These are phyloP conservation scores for Paracoccidioides lutzii DNA, from an alignment of 2,329 filamentous ascomycete species.

Conservation along the genomic window DNA sequence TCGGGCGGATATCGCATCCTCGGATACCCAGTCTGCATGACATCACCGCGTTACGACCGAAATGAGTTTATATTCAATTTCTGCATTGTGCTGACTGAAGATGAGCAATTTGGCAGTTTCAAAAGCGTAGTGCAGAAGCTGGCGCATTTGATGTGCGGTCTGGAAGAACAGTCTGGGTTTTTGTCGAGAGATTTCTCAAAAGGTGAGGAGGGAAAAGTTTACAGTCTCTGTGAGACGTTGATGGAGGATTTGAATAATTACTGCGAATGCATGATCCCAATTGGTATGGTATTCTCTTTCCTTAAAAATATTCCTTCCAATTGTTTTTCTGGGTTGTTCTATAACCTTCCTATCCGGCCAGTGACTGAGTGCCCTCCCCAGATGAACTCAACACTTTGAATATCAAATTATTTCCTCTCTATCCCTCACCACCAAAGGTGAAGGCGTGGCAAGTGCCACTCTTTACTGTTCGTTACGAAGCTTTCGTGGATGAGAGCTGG, in stretches of 20 bases:
- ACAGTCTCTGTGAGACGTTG: constrained; percentile 67
- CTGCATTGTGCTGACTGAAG: constrained; percentile 63
- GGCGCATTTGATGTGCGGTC: constrained; percentile 69
- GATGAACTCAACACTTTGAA: constrained; percentile 92
- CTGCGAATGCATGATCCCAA: constrained; percentile 95
- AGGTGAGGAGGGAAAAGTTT: constrained; percentile 40
- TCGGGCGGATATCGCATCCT: constrained; percentile 68
- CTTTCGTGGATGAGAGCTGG: constrained; percentile 43
- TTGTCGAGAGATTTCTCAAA: constrained; percentile 40
- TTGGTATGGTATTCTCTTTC: constrained; percentile 45
- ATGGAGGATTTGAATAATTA: constrained; percentile 94
- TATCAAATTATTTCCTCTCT: constrained; percentile 84
- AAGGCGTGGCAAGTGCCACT: constrained; percentile 87
- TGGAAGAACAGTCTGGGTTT: constrained; percentile 86
- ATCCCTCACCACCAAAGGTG: constrained; percentile 62
- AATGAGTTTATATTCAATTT: constrained; percentile 99
- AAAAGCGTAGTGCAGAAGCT: constrained; percentile 77
- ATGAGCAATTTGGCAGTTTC: constrained; percentile 61
- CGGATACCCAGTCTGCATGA: constrained; percentile 79
- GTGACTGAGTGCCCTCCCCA: constrained; percentile 23
- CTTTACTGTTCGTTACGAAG: constrained; percentile 44
- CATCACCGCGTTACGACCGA: constrained; percentile 66
- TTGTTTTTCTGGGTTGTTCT: background rate
- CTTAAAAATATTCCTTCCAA: background rate
- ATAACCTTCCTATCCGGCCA: background rate